Evolutionary conservation across 805 yeast species (phyloP), one percentile per base, ranked within the genome.

Genomic region (Candida ficus): DNA sequence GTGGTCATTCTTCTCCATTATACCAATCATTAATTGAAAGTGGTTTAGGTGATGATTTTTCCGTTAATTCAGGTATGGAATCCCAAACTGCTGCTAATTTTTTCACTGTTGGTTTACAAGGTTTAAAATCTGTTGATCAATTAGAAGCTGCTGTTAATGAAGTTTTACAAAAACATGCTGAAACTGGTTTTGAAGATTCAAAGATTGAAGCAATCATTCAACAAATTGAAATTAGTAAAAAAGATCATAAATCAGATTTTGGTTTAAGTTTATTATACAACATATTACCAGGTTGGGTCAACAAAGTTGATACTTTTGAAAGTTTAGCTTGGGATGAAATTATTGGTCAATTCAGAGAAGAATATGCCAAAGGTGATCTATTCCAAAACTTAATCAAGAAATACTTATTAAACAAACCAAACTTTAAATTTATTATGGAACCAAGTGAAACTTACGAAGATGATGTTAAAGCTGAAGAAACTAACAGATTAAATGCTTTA

Each of bases 1-100:
- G 87, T 57, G 98, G 98, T 2, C 98, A 91, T 56, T 83, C 93
- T 11, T 83, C 98, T 6, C 91, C 95, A 7, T 69, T 93, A 41
- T 87, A 90, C 61, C 87, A 89, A 60, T 76, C 76, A n/a, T 67
- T 93, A 41, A 83, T 93, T 41, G 99, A 93, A 59, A 63, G 83
- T 1, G 93, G 91, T 2, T 57, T 81, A 26, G 98, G 93, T 31
- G 76, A 85, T 38, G 97, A 93, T 49, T 93, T 81, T 56, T 68
- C 91, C 1, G 84, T 88, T 5, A 93, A 93, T 56, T 70, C 95
- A 0, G 99, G 99, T 1, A 67, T 87, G 40, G 97, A 91, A 44
- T 73, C 84, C 2, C 78, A 86, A 38, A 84, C 96, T 4, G 81
- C 86, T 0, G 72, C 77, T 32, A 77, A 85, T 43, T 68, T 89